A percentile compares a stretch with the other conserved stretches of the same genome.
Conservation (phyloP, 2,329 filamentous ascomycete species). For the Chalaropsis thielavioides region DNA sequence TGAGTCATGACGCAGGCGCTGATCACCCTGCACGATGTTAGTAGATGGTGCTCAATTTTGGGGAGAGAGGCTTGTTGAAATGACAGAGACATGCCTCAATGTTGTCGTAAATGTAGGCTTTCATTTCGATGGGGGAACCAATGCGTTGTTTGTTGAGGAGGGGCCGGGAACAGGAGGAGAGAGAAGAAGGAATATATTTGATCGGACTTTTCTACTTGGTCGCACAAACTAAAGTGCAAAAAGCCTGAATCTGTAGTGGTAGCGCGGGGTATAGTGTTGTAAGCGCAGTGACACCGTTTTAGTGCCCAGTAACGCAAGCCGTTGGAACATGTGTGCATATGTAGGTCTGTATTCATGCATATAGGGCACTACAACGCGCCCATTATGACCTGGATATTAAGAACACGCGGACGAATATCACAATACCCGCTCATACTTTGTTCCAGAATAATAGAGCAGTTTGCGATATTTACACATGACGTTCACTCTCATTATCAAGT, state of each 20-base stretch:
- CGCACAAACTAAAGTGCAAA: neutral
- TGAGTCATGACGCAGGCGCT: slow-evolving; percentile 80
- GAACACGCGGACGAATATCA: too few relatives aligned
- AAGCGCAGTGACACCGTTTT: slow-evolving; percentile 6
- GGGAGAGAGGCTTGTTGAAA: neutral
- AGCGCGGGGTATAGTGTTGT: neutral
- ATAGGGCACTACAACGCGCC: too few relatives aligned
- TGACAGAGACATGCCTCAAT: slow-evolving; percentile 30
- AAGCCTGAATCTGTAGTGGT: neutral
- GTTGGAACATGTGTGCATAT: neutral
- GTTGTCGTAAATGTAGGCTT: slow-evolving; percentile 45
- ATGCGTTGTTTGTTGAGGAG: neutral
- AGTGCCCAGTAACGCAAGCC: slow-evolving; percentile 10
- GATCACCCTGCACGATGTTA: slow-evolving; percentile 55
- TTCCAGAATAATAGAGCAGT: too few relatives aligned
- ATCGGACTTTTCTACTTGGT: neutral
- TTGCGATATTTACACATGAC: too few relatives aligned
- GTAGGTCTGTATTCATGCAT: too few relatives aligned
- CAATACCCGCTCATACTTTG: too few relatives aligned
- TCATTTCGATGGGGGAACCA: slow-evolving; percentile 29
- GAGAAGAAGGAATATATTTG: neutral
- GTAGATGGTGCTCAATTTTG: slow-evolving; percentile 11
- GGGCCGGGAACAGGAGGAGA: neutral
- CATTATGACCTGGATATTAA: too few relatives aligned
- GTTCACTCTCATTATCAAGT: too few relatives aligned